Base-by-base conservation (phyloP, 768 basidiomycete species). In the Mycena leptocephala region DNA sequence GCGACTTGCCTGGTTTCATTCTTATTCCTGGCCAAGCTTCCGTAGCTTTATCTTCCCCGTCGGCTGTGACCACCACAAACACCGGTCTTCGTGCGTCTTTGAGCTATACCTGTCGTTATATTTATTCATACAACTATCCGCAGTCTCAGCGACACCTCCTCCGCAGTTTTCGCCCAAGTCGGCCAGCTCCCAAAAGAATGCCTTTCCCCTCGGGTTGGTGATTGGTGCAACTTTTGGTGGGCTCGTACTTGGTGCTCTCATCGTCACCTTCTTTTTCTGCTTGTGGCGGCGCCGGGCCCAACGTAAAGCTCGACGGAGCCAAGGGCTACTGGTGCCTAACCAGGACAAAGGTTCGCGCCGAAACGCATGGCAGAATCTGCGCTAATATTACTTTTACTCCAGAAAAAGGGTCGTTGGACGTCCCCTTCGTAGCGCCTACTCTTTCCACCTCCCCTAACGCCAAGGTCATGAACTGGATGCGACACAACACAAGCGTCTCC, bases 391-490 rank as follows among this genome's bases (percentile, higher is more conserved):
- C 30, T 30, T 26, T 20, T 32, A n/a, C n/a, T 18, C 9, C 59
- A 63, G 70, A 76, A 35, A 41, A 33, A 35, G 11, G 37, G 5
- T 32, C 37, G 16, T 22, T 66, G 35, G 62, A 35, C 16, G 33
- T 26, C 8, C 63, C 53, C 43, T 35, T 53, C 55, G n/a, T 13
- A 6, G 32, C 48, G 3, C 64, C 26, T 24, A 20, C 35, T 16
- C 24, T 33, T 55, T 20, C 61, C 24, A 16, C 62, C 3, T 1
- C 75, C 11, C 59, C 64, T 1, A 71, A 66, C 39, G 14, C 46
- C 65, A 72, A 62, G 18, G 56, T 72, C 48, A 32, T 26, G 24
- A 66, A 72, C 51, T 76, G 75, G 75, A 72, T 76, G 20, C 70
- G 62, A 14, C 75, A 66, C 16, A 76, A 68, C 22, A 30, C 59